These are phyloP conservation scores for Trichoderma sp. DNA, from an alignment of 2,329 filamentous ascomycete species.

Conservation along the genomic window DNA sequence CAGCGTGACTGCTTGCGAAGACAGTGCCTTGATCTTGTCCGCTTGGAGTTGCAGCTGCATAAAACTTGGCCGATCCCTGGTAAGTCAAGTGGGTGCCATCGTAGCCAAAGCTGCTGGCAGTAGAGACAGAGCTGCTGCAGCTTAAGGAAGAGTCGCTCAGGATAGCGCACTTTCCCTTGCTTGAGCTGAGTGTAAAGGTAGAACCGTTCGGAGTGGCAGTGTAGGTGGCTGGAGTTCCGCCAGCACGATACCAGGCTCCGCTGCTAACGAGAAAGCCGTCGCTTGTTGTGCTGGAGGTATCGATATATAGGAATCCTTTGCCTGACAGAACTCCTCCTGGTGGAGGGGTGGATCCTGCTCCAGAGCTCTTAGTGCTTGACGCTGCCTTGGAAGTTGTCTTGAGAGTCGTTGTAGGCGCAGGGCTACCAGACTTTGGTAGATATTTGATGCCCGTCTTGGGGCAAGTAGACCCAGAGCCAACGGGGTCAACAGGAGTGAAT, in stretches of 20 bases:
- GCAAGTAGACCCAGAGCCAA: constrained; percentile 60
- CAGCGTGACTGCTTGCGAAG: background rate
- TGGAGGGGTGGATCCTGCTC: background rate
- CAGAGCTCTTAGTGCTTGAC: background rate
- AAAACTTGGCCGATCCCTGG: background rate
- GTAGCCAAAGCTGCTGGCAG: background rate
- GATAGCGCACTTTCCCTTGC: constrained; percentile 11
- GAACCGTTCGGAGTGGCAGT: background rate
- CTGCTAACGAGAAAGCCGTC: background rate
- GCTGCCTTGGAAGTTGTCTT: background rate
- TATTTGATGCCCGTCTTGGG: constrained; percentile 63
- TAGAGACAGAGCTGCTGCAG: background rate
- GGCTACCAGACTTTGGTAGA: constrained; percentile 31
- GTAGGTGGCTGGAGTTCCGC: constrained; percentile 4
- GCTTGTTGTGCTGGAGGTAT: background rate
- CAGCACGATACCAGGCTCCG: constrained; percentile 8
- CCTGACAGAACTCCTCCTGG: background rate
- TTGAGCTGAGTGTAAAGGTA: constrained; percentile 1
- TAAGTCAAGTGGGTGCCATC: constrained; percentile 1
- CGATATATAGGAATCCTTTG: background rate
- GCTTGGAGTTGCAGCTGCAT: background rate
- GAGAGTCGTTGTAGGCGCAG: background rate
- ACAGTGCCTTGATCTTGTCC: background rate
- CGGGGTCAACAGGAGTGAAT: constrained; percentile 55
- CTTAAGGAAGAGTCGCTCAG: constrained; percentile 7